These are phyloP conservation scores for Trifolium repens DNA, from an alignment of 306 rosid species.

Conservation along the genomic window DNA sequence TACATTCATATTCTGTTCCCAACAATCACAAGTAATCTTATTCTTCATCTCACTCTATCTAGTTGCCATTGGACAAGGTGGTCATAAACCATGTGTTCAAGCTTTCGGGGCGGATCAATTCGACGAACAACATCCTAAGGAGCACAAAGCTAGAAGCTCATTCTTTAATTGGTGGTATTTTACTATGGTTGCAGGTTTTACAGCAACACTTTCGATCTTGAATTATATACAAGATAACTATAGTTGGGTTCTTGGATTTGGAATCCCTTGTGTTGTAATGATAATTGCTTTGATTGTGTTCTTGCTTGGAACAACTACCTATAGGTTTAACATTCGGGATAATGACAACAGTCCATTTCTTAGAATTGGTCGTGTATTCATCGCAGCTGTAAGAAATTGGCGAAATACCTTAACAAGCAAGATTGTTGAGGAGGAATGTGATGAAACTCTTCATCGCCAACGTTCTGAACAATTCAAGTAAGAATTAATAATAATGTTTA, in stretches of 20 bases:
- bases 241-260: not conserved
- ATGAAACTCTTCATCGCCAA: constrained; percentile 32
- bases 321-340: constrained; percentile 39
- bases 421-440: constrained; percentile 29
- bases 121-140: constrained; percentile 62
- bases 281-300: constrained; percentile 48
- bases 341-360: constrained; percentile 47
- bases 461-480: constrained; percentile 37
- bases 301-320: constrained; percentile 57
- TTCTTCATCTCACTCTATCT: constrained; percentile 51
- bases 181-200: constrained; percentile 46
- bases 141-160: constrained; percentile 69
- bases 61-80: constrained; percentile 18
- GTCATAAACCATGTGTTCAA: constrained; percentile 20
- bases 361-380: constrained; percentile 21
- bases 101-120: constrained; percentile 50
- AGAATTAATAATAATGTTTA: not conserved
- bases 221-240: constrained; percentile 29
- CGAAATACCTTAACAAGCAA: not conserved
- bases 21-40: constrained; percentile 50
- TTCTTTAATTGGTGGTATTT: constrained; percentile 93
- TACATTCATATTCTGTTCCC: constrained; percentile 40
- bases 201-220: constrained; percentile 43
- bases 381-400: not conserved
- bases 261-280: not conserved